Percentiles rank a stretch among this genome's conserved stretches.
Conservation (phyloP, 495 filamentous ascomycete species). For the Penicillium crystallinum region DNA sequence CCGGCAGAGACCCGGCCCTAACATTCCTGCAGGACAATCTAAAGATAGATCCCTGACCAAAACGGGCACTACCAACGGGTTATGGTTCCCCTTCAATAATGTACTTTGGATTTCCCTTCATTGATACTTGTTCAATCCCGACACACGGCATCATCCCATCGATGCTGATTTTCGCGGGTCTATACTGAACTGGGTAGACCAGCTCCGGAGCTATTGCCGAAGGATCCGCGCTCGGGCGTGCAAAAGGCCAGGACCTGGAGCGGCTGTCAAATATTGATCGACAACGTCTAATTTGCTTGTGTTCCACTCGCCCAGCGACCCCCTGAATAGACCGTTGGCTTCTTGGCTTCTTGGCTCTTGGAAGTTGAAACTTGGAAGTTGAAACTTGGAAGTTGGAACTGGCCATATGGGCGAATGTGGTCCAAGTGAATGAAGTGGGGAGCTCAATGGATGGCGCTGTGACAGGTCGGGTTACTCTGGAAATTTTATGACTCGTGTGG, state of each 20-base stretch:
- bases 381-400: no score
- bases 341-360: not conserved
- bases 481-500: not conserved
- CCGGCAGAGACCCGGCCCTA: not conserved
- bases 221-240: not conserved
- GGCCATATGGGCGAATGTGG: no score
- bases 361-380: no score
- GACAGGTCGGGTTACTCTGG: not conserved
- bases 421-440: no score
- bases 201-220: not conserved
- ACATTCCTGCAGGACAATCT: not conserved
- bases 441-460: not conserved
- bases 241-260: slow-evolving; percentile 8
- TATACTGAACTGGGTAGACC: not conserved
- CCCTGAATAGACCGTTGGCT: slow-evolving; percentile 1
- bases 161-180: not conserved
- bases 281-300: slow-evolving; percentile 19
- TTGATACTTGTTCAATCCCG: not conserved
- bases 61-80: not conserved
- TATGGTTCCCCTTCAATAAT: not conserved
- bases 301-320: slow-evolving; percentile 10
- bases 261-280: slow-evolving; percentile 26
- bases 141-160: not conserved
- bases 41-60: slow-evolving; percentile 1
- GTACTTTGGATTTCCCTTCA: no score